Evolutionary conservation across 2,329 filamentous ascomycete genomes (phyloP).

Genomic region (Aspergillus uvarum): DNA sequence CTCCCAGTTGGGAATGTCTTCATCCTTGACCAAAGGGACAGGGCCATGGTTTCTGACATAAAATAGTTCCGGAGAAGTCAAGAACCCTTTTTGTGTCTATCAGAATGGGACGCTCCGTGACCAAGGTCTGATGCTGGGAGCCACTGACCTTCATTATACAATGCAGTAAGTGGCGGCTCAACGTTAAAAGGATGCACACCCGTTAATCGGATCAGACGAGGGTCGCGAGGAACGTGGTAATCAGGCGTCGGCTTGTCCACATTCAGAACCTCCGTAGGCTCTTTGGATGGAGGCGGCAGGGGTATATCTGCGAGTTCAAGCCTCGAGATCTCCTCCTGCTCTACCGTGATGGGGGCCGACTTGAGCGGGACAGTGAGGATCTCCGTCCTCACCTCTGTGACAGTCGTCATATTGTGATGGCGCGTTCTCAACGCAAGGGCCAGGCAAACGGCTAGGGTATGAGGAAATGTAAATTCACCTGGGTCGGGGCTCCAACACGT

Average conservation of each 20-base stretch:
- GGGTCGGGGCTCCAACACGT: neutral
- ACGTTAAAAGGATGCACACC: conserved; percentile 90
- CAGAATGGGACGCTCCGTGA: neutral
- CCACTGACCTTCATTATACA: conserved; percentile 63
- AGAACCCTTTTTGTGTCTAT: conserved; percentile 58
- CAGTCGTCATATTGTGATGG: conserved; percentile 24
- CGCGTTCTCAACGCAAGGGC: neutral
- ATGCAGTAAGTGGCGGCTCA: conserved; percentile 74
- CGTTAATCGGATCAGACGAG: conserved; percentile 79
- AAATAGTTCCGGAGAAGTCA: conserved; percentile 84
- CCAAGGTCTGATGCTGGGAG: neutral
- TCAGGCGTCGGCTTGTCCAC: conserved; percentile 83
- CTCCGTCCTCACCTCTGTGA: conserved; percentile 26
- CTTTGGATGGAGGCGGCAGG: conserved; percentile 64
- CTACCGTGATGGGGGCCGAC: conserved; percentile 24
- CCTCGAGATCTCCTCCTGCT: conserved; percentile 26
- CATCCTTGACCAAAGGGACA: conserved; percentile 72
- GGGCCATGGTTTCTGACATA: conserved; percentile 89
- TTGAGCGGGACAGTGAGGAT: conserved; percentile 20
- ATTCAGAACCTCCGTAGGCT: conserved; percentile 63
- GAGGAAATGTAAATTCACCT: neutral
- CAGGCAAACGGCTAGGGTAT: neutral
- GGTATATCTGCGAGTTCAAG: conserved; percentile 52
- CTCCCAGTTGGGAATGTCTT: conserved; percentile 74
- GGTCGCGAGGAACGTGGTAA: conserved; percentile 73